Evolutionary conservation across 2,329 filamentous ascomycete species (phyloP).

Genomic region (Paraphoma sp.): DNA sequence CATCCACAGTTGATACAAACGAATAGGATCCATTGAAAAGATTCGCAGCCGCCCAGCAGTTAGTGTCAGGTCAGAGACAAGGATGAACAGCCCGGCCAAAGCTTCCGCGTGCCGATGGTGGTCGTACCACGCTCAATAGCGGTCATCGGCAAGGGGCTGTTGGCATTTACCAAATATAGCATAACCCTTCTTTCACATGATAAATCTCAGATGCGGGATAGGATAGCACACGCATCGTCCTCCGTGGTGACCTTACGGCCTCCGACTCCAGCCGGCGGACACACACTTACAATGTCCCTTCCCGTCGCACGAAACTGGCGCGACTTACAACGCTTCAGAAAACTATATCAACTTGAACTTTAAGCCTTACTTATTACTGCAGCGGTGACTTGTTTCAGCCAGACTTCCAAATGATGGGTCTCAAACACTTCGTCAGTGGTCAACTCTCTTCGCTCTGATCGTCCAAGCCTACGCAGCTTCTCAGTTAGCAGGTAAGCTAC

Average conservation of each 20-base stretch:
- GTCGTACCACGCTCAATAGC: not conserved
- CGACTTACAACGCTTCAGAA: not conserved
- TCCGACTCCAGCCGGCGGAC: not conserved
- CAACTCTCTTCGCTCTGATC: not conserved
- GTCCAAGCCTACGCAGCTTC: not conserved
- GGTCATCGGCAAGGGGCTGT: not conserved
- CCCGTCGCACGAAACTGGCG: not conserved
- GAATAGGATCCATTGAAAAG: not conserved
- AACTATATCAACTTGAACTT: not conserved
- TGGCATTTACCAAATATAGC: not conserved
- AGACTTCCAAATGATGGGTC: not conserved
- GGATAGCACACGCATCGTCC: not conserved
- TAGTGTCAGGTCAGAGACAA: not conserved
- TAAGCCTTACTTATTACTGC: not conserved
- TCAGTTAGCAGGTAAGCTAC: not conserved
- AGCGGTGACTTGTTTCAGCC: not conserved
- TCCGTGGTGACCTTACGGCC: not conserved
- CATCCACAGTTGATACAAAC: not conserved
- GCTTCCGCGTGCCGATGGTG: not conserved
- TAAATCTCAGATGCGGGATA: not conserved
- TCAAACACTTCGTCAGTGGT: not conserved
- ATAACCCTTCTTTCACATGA: not conserved
- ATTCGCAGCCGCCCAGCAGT: not conserved
- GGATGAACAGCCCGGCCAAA: not conserved
- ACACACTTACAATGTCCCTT: not conserved